These are phyloP conservation scores for Xylariaceae sp. DNA, from an alignment of 2,329 filamentous ascomycete genomes.

Conservation along the genomic window DNA sequence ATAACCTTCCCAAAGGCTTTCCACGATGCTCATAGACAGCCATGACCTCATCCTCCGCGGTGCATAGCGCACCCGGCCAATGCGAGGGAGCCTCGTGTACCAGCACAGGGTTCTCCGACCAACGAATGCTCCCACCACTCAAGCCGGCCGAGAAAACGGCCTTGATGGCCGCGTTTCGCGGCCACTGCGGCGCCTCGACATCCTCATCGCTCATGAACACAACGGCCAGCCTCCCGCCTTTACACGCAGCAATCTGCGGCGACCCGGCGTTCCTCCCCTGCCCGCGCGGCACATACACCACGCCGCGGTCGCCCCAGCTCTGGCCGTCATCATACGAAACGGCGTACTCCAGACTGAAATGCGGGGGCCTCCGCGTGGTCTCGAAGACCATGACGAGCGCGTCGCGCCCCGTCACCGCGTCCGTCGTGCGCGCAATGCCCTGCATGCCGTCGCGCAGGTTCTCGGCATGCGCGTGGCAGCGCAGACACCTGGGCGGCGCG, in stretches of 20 bases:
- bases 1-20: conserved; percentile 37
- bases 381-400: conserved; percentile 54
- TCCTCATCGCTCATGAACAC: conserved; percentile 57
- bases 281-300: conserved; percentile 46
- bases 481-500: conserved; percentile 46
- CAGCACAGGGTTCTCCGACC: conserved; percentile 42
- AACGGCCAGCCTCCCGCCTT: conserved; percentile 47
- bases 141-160: conserved; percentile 46
- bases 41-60: conserved; percentile 38
- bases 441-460: conserved; percentile 52
- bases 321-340: conserved; percentile 51
- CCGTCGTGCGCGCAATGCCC: conserved; percentile 44
- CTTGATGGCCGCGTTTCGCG: conserved; percentile 48
- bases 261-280: conserved; percentile 50
- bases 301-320: conserved; percentile 48
- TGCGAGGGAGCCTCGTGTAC: conserved; percentile 32
- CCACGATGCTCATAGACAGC: conserved; percentile 40
- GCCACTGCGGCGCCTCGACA: conserved; percentile 44
- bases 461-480: conserved; percentile 45
- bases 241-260: conserved; percentile 51
- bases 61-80: conserved; percentile 47
- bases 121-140: conserved; percentile 41
- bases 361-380: conserved; percentile 47
- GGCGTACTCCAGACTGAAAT: conserved; percentile 52
- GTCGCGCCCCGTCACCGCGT: conserved; percentile 34